Percentiles rank a stretch among this genome's conserved stretches.
Evolutionary conservation across 495 filamentous ascomycete genomes (phyloP).

Genomic region (Aspergillus panamensis): DNA sequence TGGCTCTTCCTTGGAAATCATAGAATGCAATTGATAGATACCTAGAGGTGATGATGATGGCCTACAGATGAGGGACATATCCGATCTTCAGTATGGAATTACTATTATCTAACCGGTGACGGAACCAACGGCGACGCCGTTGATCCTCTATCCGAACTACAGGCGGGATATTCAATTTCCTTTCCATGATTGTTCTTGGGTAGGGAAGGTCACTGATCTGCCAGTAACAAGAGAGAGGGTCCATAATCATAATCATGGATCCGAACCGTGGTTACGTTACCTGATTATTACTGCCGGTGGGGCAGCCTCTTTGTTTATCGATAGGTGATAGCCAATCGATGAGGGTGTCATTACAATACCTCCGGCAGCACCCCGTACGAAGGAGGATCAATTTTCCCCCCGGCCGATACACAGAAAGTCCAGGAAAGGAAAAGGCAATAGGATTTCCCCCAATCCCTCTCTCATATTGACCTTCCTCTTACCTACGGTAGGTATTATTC

Average conservation of each 20-base stretch:
- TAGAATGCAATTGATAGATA: background rate
- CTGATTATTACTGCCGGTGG: background rate
- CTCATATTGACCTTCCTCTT: too few relatives aligned
- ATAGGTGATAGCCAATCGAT: constrained; percentile 29
- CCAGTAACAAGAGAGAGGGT: background rate
- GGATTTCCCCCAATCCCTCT: background rate
- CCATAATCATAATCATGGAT: constrained; percentile 4
- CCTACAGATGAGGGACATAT: background rate
- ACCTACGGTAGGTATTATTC: too few relatives aligned
- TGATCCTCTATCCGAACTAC: background rate
- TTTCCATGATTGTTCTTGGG: background rate
- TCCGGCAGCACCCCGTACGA: background rate
- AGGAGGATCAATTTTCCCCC: background rate
- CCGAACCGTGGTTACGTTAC: constrained; percentile 11
- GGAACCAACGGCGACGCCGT: background rate
- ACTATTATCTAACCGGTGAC: background rate
- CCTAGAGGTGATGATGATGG: too few relatives aligned
- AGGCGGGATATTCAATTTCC: background rate
- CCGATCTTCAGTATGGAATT: background rate
- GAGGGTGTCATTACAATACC: constrained; percentile 8
- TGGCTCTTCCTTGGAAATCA: background rate
- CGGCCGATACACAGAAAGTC: background rate
- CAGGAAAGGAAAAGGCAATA: background rate
- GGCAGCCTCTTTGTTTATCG: constrained; percentile 16
- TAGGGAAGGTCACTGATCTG: background rate